Evolutionary conservation across 176 grass and related monocot genomes (phyloP).

Genomic region (Cenchrus americanus): DNA sequence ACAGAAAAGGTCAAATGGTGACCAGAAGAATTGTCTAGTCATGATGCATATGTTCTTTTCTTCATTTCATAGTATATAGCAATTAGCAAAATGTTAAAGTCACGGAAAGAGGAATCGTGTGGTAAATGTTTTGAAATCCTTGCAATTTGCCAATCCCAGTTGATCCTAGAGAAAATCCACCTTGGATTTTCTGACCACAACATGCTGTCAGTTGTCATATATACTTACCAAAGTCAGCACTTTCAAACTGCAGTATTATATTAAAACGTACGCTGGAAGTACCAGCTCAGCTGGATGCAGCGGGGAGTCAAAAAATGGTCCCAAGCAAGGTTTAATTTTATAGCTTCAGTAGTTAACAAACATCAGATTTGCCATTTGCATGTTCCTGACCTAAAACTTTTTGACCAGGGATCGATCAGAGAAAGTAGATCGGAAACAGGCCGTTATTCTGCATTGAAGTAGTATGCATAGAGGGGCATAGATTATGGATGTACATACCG

Average conservation of each 20-base stretch:
- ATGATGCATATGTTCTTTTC: constrained; percentile 18
- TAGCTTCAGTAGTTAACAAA: constrained; percentile 21
- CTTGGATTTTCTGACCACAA: background rate
- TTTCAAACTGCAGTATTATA: background rate
- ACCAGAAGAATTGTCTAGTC: constrained; percentile 6
- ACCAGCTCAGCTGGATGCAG: background rate
- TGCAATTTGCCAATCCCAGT: background rate
- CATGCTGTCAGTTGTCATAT: background rate
- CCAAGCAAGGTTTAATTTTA: background rate
- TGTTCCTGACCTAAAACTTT: constrained; percentile 38
- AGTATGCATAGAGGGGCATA: background rate
- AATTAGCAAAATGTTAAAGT: background rate
- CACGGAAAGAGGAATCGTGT: background rate
- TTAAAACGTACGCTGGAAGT: background rate
- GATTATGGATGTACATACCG: background rate
- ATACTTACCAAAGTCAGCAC: background rate
- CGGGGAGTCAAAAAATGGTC: constrained; percentile 31
- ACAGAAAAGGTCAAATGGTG: background rate
- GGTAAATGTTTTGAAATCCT: background rate
- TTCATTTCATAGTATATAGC: background rate
- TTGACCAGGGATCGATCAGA: constrained; percentile 36
- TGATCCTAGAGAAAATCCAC: background rate
- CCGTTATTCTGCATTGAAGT: background rate
- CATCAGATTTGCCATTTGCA: background rate
- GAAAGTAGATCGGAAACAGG: background rate